phyloP scores from a whole-genome alignment of 2,329 filamentous ascomycete genomes.

The Cucurbitaria berberidis region DNA sequence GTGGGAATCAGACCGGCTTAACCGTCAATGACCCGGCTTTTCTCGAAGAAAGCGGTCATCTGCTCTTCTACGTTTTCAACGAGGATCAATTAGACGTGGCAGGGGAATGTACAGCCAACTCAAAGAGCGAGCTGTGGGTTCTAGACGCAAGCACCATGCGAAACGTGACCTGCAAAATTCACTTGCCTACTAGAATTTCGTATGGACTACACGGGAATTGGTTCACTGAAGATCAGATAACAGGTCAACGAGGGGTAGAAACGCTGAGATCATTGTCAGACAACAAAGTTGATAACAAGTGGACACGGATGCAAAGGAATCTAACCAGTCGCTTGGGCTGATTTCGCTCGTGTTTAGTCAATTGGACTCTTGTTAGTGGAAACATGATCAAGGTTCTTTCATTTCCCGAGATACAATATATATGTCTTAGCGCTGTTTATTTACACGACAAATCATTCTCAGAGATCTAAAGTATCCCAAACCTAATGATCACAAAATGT shows the following conservation, averaged over 20 bases:
- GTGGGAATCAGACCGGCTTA: conserved; percentile 13
- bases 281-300: conserved; percentile 3
- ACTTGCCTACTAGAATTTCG: conserved; percentile 69
- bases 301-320: conserved; percentile 15
- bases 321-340: conserved; percentile 19
- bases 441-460: too few species aligned
- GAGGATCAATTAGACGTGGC: conserved; percentile 65
- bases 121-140: conserved; percentile 69
- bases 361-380: too few species aligned
- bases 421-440: too few species aligned
- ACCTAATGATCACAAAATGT: too few species aligned
- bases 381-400: too few species aligned
- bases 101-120: conserved; percentile 52
- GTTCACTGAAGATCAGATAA: conserved; percentile 46
- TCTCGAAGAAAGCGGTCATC: conserved; percentile 69
- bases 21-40: conserved; percentile 3
- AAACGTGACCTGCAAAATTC: conserved; percentile 63
- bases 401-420: too few species aligned
- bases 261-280: conserved; percentile 27
- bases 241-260: conserved; percentile 35
- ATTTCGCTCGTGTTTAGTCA: not conserved
- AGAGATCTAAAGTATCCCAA: too few species aligned
- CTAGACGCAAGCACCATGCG: conserved; percentile 69
- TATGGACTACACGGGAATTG: conserved; percentile 65
- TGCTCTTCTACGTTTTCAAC: conserved; percentile 74